phyloP scores from a whole-genome alignment of 129 eudicot genomes.

The Lactuca sativa region DNA sequence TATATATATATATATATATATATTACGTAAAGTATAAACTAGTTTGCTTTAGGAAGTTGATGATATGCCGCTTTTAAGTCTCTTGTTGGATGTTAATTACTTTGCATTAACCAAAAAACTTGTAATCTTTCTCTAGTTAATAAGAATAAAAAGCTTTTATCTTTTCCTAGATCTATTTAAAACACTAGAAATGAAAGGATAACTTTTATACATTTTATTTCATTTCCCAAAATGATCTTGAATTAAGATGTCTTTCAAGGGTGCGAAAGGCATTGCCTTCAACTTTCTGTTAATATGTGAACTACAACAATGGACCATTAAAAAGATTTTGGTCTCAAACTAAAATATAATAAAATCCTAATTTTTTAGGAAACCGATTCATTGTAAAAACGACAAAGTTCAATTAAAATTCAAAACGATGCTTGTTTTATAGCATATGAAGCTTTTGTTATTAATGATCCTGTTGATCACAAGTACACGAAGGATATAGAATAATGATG shows the following conservation, averaged over 20 bases:
- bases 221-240: background rate
- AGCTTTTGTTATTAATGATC: conserved; percentile 5
- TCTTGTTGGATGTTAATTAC: background rate
- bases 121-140: background rate
- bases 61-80: background rate
- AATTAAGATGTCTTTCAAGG: no score
- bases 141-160: background rate
- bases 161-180: background rate
- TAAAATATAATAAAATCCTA: no score
- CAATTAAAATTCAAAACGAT: background rate
- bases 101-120: background rate
- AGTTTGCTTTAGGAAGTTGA: background rate
- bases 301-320: no score
- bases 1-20: no score
- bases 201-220: no score
- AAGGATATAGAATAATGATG: conserved; percentile 6
- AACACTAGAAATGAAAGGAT: no score
- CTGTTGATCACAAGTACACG: background rate
- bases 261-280: no score
- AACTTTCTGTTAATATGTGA: no score
- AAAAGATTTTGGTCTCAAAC: no score
- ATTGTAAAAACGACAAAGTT: background rate
- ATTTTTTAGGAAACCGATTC: no score
- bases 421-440: background rate
- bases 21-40: no score